Evolutionary conservation across 345 rosid genomes (phyloP), one percentile per base, ranked within the genome.

Genomic region (Brassica carinata): DNA sequence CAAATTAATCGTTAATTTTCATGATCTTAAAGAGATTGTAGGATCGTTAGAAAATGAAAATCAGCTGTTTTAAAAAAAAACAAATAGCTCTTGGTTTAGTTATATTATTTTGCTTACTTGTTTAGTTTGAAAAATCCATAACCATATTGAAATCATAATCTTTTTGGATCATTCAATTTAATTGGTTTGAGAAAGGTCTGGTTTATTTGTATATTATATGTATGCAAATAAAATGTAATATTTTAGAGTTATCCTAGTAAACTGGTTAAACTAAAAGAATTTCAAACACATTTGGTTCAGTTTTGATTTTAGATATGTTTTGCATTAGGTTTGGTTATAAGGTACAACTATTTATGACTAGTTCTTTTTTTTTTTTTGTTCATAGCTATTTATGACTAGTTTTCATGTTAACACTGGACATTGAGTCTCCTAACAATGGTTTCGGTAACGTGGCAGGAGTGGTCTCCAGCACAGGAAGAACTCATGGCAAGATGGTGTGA

Each of bases 381-480:
- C 40, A 34, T 6, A 34, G 5, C 40, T 7, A 34, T 34, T 34
- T 34, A 43, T 53, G 58, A 38, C 61, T 66, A 55, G 29, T 40
- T 59, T 61, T 73, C 2, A 58, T 73, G 59, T 53, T 23, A 64
- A 53, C 7, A 53, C 36, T 57, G 11, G 9, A 6, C 40, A 4
- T 2, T 57, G 55, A 31, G 72, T 61, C 34, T 61, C 34, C 18
- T 69, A 63, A 81, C 67, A 2, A 11, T 63, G 26, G 72, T 43
- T 70, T 69, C 26, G 2, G 36, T 51, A 71, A 73, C 61, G 4
- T 78, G 69, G 45, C 79, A 88, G 97, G 98, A 85, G 45, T 43
- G 98, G 98, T 1, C 57, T 94, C 67, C 98, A 94, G 65, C 96
- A 92, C 51, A 89, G 96, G 84, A 94, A 92, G 82, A 94, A 94